Evolutionary conservation across 129 eudicot species (phyloP).

Genomic region (Glebionis coronaria): DNA sequence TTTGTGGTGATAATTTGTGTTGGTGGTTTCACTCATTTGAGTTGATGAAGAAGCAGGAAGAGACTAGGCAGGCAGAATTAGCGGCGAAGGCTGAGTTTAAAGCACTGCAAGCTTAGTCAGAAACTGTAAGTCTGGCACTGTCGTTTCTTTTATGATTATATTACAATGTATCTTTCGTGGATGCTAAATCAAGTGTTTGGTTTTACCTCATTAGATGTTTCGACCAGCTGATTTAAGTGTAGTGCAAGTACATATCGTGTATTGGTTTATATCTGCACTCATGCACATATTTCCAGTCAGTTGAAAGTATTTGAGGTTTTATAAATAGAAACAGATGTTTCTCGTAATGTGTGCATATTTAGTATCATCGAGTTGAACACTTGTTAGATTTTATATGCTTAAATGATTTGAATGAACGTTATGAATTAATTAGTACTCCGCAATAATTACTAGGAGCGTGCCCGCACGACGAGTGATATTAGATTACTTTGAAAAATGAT

Average conservation of each 20-base stretch:
- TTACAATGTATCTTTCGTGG: neutral
- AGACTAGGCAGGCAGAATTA: constrained; percentile 62
- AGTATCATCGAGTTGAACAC: neutral
- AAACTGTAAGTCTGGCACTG: constrained; percentile 46
- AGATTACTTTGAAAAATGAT: too few species aligned
- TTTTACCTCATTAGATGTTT: neutral
- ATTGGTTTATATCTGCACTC: neutral
- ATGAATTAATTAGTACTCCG: neutral
- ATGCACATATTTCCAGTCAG: neutral
- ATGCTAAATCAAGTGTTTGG: neutral
- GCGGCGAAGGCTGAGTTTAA: constrained; percentile 60
- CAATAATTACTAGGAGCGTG: neutral
- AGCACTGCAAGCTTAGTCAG: constrained; percentile 73
- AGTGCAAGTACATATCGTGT: constrained; percentile 8
- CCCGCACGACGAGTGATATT: too few species aligned
- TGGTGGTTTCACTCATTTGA: constrained; percentile 55
- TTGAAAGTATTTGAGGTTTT: neutral
- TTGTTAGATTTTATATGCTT: neutral
- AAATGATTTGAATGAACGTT: neutral
- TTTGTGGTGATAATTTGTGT: constrained; percentile 8
- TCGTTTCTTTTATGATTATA: constrained; percentile 8
- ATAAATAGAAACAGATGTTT: neutral
- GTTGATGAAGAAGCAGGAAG: constrained; percentile 81
- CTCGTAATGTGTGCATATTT: neutral
- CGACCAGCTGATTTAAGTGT: neutral